Percentiles rank a stretch among this genome's conserved stretches.
Conservation (phyloP, 2,329 filamentous ascomycete genomes). For the Diaporthe helianthi region DNA sequence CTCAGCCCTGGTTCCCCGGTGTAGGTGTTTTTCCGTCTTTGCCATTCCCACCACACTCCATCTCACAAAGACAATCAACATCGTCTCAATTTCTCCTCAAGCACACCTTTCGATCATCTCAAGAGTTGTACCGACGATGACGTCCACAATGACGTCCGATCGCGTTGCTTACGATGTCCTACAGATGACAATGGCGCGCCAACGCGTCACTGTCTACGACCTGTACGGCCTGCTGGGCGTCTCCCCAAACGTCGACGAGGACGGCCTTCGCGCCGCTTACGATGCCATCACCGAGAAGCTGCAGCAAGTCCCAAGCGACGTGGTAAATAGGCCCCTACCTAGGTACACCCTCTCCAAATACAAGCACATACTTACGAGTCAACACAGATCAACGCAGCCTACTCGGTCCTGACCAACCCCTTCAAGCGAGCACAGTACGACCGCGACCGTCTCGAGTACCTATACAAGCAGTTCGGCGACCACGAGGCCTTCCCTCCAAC, state of each 20-base stretch:
- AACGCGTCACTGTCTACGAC: constrained; percentile 27
- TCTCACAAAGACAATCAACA: neutral
- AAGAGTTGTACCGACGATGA: neutral
- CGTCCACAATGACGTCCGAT: constrained; percentile 14
- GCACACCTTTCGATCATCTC: no score
- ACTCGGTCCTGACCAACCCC: constrained; percentile 22
- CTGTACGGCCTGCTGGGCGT: constrained; percentile 31
- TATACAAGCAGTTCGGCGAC: constrained; percentile 22
- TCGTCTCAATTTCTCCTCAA: neutral
- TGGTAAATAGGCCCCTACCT: neutral
- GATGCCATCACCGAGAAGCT: constrained; percentile 18
- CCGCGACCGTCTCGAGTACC: constrained; percentile 32
- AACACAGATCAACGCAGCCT: constrained; percentile 27
- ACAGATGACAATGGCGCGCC: constrained; percentile 22
- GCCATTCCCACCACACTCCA: no score
- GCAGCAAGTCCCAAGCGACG: constrained; percentile 18
- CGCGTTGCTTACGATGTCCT: neutral
- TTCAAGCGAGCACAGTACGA: constrained; percentile 33
- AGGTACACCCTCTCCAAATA: no score
- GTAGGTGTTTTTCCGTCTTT: neutral
- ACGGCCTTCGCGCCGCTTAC: constrained; percentile 22
- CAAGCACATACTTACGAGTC: neutral
- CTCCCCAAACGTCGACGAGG: constrained; percentile 25
- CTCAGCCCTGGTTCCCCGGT: no score
- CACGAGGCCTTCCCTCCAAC: constrained; percentile 22